These are phyloP conservation scores for Fusarium devonianum DNA, from an alignment of 2,329 filamentous ascomycete genomes.

Conservation along the genomic window DNA sequence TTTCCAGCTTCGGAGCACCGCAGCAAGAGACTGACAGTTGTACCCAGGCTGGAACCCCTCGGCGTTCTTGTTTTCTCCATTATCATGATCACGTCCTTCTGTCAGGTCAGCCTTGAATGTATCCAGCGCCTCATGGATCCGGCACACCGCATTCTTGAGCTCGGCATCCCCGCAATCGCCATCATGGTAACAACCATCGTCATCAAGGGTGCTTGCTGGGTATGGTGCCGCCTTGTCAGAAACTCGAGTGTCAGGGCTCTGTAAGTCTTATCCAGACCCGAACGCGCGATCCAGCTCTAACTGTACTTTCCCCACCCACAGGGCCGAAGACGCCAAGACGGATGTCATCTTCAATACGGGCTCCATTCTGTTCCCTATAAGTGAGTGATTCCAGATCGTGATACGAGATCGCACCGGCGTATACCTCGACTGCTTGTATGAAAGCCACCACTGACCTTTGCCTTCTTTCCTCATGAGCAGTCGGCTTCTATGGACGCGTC, in stretches of 20 bases:
- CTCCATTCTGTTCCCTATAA: slow-evolving; percentile 83
- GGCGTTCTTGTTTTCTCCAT: slow-evolving; percentile 83
- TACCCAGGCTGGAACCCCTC: slow-evolving; percentile 73
- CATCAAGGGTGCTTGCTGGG: slow-evolving; percentile 82
- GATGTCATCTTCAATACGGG: slow-evolving; percentile 92
- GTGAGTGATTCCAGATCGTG: slow-evolving; percentile 47
- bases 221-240: slow-evolving; percentile 86
- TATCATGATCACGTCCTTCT: slow-evolving; percentile 86
- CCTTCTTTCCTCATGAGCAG: slow-evolving; percentile 43
- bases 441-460: slow-evolving; percentile 20
- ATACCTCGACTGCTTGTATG: background rate
- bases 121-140: slow-evolving; percentile 66
- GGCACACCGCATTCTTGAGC: slow-evolving; percentile 73
- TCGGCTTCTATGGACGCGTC: slow-evolving; percentile 76
- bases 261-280: slow-evolving; percentile 46
- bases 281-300: slow-evolving; percentile 4
- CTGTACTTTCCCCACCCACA: slow-evolving; percentile 29
- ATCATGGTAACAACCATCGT: slow-evolving; percentile 85
- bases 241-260: slow-evolving; percentile 88
- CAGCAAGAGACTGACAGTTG: slow-evolving; percentile 26
- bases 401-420: slow-evolving; percentile 8
- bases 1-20: background rate
- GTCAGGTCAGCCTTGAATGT: slow-evolving; percentile 77
- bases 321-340: slow-evolving; percentile 63
- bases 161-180: slow-evolving; percentile 73